phyloP scores from a whole-genome alignment of 352 stramenopile species.

The Phytopythium delawarense region DNA sequence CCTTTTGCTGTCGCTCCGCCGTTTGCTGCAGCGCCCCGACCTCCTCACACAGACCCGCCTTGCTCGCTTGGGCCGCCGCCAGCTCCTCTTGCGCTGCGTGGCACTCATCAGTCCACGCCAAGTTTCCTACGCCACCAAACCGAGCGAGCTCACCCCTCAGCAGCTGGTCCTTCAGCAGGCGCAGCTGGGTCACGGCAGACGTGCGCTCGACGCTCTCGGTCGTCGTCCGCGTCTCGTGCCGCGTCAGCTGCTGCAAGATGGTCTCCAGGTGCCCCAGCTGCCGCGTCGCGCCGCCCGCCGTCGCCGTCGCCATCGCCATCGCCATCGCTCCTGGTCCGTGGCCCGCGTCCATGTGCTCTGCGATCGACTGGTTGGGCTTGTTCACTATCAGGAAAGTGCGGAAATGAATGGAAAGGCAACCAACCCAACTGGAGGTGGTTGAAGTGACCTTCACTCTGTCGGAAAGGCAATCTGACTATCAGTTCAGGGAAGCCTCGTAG shows the following conservation, averaged over 20 bases:
- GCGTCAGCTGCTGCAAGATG: slow-evolving; percentile 48
- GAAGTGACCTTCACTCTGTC: slow-evolving; percentile 6
- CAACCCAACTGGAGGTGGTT: not conserved
- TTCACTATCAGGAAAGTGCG: not conserved
- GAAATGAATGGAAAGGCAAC: not conserved
- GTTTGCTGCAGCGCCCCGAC: slow-evolving; percentile 50
- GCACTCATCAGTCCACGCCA: not conserved
- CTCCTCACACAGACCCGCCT: slow-evolving; percentile 49
- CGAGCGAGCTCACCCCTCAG: slow-evolving; percentile 22
- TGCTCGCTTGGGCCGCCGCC: slow-evolving; percentile 31
- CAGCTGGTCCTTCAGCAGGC: slow-evolving; percentile 57
- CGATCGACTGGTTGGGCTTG: not conserved
- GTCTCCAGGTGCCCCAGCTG: slow-evolving; percentile 45
- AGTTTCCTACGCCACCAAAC: no score
- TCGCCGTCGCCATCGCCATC: not conserved
- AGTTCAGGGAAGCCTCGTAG: not conserved
- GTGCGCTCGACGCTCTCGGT: slow-evolving; percentile 39
- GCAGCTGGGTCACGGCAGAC: slow-evolving; percentile 39
- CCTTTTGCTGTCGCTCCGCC: slow-evolving; percentile 35
- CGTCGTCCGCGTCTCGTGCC: slow-evolving; percentile 40
- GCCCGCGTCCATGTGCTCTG: not conserved
- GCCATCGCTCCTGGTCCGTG: not conserved
- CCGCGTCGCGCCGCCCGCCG: slow-evolving; percentile 8
- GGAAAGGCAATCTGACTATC: not conserved
- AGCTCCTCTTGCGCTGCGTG: slow-evolving; percentile 55